Conservation (phyloP, 768 basidiomycete genomes). For the Tylopilus rubrobrunneus region DNA sequence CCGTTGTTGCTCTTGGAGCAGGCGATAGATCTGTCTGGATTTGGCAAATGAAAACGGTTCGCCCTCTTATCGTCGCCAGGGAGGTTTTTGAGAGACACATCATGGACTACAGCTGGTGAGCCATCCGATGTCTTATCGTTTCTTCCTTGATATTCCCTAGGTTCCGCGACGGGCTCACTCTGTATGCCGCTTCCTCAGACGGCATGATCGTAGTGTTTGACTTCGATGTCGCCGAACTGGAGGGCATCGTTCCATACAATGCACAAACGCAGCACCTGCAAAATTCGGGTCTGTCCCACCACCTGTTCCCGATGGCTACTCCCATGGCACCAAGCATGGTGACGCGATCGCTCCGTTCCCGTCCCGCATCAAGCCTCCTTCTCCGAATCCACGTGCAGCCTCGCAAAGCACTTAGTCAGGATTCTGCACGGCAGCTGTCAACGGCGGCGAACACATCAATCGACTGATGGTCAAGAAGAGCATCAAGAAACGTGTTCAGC, state of each 20-base stretch:
- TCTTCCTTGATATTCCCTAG: conserved; percentile 37
- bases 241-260: conserved; percentile 70
- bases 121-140: neutral
- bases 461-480: no score
- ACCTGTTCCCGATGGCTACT: conserved; percentile 60
- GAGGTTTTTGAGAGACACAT: conserved; percentile 94
- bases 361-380: conserved; percentile 44
- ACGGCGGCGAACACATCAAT: no score
- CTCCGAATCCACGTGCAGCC: conserved; percentile 36
- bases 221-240: conserved; percentile 88
- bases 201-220: conserved; percentile 88
- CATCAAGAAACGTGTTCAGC: conserved; percentile 57
- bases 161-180: conserved; percentile 88
- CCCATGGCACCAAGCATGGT: conserved; percentile 40
- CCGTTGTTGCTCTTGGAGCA: conserved; percentile 89
- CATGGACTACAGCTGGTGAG: conserved; percentile 93
- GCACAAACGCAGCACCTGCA: conserved; percentile 77
- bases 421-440: no score
- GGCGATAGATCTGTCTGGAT: conserved; percentile 92
- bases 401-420: conserved; percentile 29
- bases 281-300: conserved; percentile 75
- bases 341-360: conserved; percentile 20
- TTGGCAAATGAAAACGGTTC: conserved; percentile 91
- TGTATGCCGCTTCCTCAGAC: conserved; percentile 95
- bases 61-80: conserved; percentile 88